Conservation (phyloP, 139 green algal genomes). For the Chlamydomonas sp. region DNA sequence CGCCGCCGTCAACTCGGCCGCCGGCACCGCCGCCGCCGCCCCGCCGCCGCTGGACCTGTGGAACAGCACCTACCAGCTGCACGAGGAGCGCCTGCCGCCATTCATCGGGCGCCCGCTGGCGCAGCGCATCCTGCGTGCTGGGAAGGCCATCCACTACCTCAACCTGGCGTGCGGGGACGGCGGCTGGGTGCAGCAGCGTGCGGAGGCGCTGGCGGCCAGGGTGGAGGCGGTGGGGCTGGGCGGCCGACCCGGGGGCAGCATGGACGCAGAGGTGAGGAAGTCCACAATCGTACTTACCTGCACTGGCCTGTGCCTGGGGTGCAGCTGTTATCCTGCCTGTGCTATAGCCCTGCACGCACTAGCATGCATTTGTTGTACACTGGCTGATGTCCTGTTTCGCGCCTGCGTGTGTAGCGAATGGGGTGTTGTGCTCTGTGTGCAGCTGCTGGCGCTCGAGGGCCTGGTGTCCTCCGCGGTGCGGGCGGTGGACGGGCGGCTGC, state of each 20-base stretch:
- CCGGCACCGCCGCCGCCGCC: not conserved
- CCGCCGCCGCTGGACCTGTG: constrained; percentile 62
- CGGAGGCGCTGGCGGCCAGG: constrained; percentile 36
- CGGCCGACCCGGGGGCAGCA: not conserved
- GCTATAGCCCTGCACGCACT: too few species aligned
- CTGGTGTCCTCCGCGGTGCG: constrained; percentile 60
- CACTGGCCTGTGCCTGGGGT: too few species aligned
- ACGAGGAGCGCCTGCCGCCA: constrained; percentile 64
- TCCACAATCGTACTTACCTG: too few species aligned
- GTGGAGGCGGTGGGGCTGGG: constrained; percentile 8
- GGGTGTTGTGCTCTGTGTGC: too few species aligned
- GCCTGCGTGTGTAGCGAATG: too few species aligned
- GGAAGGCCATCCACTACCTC: constrained; percentile 96
- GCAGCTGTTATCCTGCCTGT: too few species aligned
- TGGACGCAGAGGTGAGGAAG: too few species aligned
- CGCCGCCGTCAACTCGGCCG: not conserved
- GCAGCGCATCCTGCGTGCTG: constrained; percentile 79
- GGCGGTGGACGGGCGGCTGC: constrained; percentile 76
- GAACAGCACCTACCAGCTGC: constrained; percentile 69
- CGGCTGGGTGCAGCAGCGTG: constrained; percentile 71
- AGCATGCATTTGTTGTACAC: too few species aligned
- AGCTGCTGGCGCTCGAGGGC: constrained; percentile 69
- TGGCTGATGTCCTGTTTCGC: too few species aligned
- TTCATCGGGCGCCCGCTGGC: constrained; percentile 73
- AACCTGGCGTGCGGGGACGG: constrained; percentile 77